Conservation (phyloP, 73 alveolate genomes). For the Paramecium octaurelia region DNA sequence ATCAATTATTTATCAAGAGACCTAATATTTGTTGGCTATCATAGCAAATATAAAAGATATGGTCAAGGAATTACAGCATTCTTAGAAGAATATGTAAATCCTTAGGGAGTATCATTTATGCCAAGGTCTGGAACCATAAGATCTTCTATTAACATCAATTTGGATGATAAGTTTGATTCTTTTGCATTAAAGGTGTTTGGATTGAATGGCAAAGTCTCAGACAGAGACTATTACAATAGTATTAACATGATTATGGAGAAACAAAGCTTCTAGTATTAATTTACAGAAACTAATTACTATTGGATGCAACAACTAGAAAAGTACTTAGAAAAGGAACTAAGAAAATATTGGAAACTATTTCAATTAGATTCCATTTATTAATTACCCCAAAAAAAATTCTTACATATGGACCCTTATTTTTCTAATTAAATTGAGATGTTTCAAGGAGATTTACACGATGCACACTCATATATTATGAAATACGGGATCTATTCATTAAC, state of each 20-base stretch:
- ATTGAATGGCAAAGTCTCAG: neutral
- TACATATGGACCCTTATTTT: neutral
- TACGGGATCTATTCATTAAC: neutral
- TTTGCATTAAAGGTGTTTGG: neutral
- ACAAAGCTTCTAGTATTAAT: neutral
- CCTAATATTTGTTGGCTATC: neutral
- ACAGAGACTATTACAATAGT: neutral
- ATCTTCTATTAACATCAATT: neutral
- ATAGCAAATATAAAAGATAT: neutral
- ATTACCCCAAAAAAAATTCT: neutral
- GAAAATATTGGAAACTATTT: neutral
- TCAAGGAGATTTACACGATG: neutral
- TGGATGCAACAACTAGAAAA: neutral
- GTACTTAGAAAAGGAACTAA: neutral
- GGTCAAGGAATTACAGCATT: constrained; percentile 17
- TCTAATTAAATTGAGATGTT: neutral
- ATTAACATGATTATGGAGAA: neutral
- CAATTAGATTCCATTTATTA: neutral
- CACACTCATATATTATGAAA: neutral
- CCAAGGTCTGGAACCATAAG: neutral
- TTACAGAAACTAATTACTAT: neutral
- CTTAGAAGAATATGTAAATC: constrained; percentile 3
- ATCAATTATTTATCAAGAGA: constrained; percentile 5
- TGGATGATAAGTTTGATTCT: constrained; percentile 11
- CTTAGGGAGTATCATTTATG: neutral